Evolutionary conservation across 345 rosid genomes (phyloP).

Genomic region (Eucalyptus virginea): DNA sequence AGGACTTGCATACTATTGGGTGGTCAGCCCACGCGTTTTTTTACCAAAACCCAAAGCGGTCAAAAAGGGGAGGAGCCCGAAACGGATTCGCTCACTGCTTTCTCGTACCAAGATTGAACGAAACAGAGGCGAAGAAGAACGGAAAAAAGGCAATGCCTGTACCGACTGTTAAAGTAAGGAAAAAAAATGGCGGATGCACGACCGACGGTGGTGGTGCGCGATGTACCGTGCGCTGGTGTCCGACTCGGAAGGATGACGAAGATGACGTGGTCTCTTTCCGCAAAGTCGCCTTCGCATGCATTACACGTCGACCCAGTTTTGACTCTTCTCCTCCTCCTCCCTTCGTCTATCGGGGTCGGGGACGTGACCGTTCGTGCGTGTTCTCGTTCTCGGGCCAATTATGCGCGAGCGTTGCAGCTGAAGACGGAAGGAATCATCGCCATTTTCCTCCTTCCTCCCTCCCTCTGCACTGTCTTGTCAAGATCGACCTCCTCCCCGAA

Average conservation of each 20-base stretch:
- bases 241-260: not conserved
- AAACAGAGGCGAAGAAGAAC: not conserved
- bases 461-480: not conserved
- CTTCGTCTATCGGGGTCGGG: not conserved
- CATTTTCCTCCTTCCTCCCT: not conserved
- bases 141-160: not conserved
- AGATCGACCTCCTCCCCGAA: not conserved
- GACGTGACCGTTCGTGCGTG: not conserved
- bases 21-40: not conserved
- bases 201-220: not conserved
- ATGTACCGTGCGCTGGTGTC: not conserved
- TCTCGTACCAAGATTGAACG: not conserved
- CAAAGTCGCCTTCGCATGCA: not conserved
- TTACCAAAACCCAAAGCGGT: not conserved
- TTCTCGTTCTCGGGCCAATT: not conserved
- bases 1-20: not conserved
- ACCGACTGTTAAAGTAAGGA: not conserved
- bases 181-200: not conserved
- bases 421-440: not conserved
- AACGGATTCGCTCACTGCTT: not conserved
- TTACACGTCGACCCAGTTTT: not conserved
- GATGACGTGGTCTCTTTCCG: not conserved
- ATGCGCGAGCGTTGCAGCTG: not conserved
- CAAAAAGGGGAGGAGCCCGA: not conserved
- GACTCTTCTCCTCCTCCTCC: not conserved